Evolutionary conservation across 345 rosid genomes (phyloP).

Genomic region (Lepidium didymum): DNA sequence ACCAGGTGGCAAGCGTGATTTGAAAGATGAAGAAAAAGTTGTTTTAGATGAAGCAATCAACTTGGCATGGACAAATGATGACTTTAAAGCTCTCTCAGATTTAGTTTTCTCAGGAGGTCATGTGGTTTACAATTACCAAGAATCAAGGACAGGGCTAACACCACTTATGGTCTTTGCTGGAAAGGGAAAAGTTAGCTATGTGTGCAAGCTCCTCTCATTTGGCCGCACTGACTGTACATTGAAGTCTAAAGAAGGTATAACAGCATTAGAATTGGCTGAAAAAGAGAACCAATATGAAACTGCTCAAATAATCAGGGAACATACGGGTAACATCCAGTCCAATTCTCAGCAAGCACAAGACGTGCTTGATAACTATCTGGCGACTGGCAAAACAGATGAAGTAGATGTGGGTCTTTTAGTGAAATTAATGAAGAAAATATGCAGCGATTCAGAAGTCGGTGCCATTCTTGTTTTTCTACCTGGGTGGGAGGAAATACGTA

Average conservation of each 20-base stretch:
- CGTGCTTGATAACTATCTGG: constrained; percentile 60
- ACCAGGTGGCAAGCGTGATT: constrained; percentile 31
- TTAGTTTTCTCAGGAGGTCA: constrained; percentile 50
- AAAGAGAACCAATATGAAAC: constrained; percentile 57
- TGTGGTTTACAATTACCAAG: constrained; percentile 57
- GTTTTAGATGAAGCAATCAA: constrained; percentile 77
- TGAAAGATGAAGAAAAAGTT: constrained; percentile 51
- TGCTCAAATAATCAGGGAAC: constrained; percentile 52
- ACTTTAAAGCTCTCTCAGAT: constrained; percentile 67
- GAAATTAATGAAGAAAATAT: constrained; percentile 57
- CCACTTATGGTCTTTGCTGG: constrained; percentile 91
- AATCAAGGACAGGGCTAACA: constrained; percentile 60
- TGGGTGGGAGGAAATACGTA: constrained; percentile 95
- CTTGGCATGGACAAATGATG: constrained; percentile 74
- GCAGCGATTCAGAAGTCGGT: constrained; percentile 61
- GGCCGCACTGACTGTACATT: constrained; percentile 56
- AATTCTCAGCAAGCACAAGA: constrained; percentile 39
- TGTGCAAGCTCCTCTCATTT: constrained; percentile 72
- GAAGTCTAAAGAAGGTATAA: constrained; percentile 49
- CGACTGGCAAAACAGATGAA: constrained; percentile 45
- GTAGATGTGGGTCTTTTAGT: constrained; percentile 71
- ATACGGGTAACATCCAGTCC: constrained; percentile 26
- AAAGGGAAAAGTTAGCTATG: constrained; percentile 72
- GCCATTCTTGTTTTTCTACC: constrained; percentile 95
- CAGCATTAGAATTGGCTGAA: constrained; percentile 71